phyloP scores from a whole-genome alignment of 1,139 yeast genomes.

The Taphrina communis region DNA sequence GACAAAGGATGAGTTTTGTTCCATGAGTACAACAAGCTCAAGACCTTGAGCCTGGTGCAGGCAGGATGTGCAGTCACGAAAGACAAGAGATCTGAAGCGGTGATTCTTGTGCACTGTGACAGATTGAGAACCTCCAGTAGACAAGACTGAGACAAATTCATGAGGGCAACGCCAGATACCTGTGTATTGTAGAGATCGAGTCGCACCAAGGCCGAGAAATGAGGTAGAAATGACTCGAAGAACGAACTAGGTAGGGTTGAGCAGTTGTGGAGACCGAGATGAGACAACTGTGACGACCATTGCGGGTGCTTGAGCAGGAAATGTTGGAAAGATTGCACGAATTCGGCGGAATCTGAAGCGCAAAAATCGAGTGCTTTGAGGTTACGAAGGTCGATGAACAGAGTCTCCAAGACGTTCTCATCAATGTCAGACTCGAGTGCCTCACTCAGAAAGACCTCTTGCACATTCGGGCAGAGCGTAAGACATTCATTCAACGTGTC shows the following conservation, averaged over 20 bases:
- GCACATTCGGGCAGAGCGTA: conserved; percentile 65
- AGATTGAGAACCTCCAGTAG: conserved; percentile 76
- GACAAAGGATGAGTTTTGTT: conserved; percentile 39
- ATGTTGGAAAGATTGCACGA: conserved; percentile 58
- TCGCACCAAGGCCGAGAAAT: conserved; percentile 65
- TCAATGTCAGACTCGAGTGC: conserved; percentile 86
- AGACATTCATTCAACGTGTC: conserved; percentile 70
- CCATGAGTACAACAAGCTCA: conserved; percentile 30
- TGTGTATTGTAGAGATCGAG: conserved; percentile 84
- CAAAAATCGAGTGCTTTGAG: conserved; percentile 83
- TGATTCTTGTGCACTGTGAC: conserved; percentile 74
- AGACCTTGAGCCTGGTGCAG: background rate
- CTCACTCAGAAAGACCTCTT: conserved; percentile 82
- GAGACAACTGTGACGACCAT: conserved; percentile 53
- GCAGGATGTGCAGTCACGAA: conserved; percentile 14
- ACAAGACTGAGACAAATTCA: conserved; percentile 60
- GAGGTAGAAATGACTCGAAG: conserved; percentile 64
- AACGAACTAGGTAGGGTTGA: conserved; percentile 69
- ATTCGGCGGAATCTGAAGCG: conserved; percentile 75
- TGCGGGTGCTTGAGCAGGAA: conserved; percentile 54
- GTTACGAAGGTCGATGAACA: conserved; percentile 57
- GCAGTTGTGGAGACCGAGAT: conserved; percentile 86
- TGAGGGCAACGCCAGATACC: conserved; percentile 64
- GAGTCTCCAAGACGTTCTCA: conserved; percentile 64
- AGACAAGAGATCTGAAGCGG: conserved; percentile 16